Conservation (phyloP, 176 grass and related monocot species). For the Juncus inflexus region DNA sequence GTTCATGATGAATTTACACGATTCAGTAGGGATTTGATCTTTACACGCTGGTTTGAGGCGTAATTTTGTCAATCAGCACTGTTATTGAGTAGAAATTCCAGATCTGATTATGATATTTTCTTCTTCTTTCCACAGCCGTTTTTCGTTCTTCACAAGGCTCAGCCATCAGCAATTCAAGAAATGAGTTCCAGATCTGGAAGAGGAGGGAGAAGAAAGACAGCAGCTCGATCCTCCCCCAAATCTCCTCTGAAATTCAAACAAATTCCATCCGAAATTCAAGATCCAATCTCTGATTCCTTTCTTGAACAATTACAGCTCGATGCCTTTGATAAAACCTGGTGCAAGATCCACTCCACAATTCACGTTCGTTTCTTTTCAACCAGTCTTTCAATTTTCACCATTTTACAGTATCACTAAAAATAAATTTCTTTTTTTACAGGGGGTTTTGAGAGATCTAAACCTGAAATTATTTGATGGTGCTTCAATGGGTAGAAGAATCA, state of each 20-base stretch:
- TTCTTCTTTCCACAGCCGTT: constrained; percentile 50
- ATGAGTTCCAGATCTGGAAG: constrained; percentile 30
- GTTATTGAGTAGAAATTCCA: neutral
- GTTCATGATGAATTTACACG: too few relatives aligned
- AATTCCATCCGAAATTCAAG: constrained; percentile 1
- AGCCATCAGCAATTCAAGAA: constrained; percentile 19
- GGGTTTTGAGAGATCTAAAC: constrained; percentile 65
- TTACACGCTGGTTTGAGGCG: neutral
- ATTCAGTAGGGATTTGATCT: neutral
- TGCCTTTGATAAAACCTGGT: constrained; percentile 62
- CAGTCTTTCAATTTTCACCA: neutral
- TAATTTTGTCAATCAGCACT: neutral
- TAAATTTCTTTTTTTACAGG: constrained; percentile 28
- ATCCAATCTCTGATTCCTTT: neutral
- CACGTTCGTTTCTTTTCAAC: constrained; percentile 31
- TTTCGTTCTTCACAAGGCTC: constrained; percentile 62
- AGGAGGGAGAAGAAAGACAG: constrained; percentile 29
- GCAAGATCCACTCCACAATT: constrained; percentile 69
- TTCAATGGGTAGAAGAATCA: constrained; percentile 59
- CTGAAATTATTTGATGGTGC: constrained; percentile 73
- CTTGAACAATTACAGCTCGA: constrained; percentile 54
- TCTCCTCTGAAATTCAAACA: constrained; percentile 34
- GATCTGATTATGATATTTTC: neutral
- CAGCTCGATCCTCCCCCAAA: constrained; percentile 23
- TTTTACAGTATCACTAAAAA: too few relatives aligned